Evolutionary conservation across 257 asterid genomes (phyloP).

Genomic region (Osmanthus fragrans): DNA sequence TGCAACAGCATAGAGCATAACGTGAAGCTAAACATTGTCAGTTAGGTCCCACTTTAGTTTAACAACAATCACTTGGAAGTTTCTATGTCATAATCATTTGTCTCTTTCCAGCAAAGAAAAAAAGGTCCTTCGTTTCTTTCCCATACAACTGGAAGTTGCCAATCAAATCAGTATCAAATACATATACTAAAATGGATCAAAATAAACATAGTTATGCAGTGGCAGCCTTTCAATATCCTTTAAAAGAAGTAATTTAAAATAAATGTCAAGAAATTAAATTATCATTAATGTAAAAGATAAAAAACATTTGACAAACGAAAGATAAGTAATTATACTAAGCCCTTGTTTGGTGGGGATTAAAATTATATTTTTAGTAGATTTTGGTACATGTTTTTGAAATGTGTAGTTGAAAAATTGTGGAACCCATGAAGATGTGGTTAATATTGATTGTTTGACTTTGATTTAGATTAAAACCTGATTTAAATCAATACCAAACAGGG

Average conservation of each 20-base stretch:
- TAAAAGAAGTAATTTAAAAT: conserved; percentile 6
- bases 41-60: background rate
- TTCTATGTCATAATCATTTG: background rate
- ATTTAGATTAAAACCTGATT: too few relatives aligned
- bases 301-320: background rate
- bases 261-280: background rate
- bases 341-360: too few relatives aligned
- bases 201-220: background rate
- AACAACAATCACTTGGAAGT: background rate
- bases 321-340: too few relatives aligned
- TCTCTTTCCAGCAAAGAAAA: background rate
- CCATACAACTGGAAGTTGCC: conserved; percentile 11
- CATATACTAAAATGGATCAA: background rate
- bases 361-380: too few relatives aligned
- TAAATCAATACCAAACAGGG: too few relatives aligned
- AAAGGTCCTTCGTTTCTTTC: background rate
- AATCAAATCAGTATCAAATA: conserved; percentile 6
- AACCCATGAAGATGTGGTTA: too few relatives aligned
- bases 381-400: too few relatives aligned
- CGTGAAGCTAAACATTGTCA: background rate
- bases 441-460: too few relatives aligned
- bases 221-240: background rate
- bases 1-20: background rate
- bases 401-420: too few relatives aligned
- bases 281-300: conserved; percentile 1